Conservation (phyloP, 23 red algal species). For the Gracilaria gracilis region DNA sequence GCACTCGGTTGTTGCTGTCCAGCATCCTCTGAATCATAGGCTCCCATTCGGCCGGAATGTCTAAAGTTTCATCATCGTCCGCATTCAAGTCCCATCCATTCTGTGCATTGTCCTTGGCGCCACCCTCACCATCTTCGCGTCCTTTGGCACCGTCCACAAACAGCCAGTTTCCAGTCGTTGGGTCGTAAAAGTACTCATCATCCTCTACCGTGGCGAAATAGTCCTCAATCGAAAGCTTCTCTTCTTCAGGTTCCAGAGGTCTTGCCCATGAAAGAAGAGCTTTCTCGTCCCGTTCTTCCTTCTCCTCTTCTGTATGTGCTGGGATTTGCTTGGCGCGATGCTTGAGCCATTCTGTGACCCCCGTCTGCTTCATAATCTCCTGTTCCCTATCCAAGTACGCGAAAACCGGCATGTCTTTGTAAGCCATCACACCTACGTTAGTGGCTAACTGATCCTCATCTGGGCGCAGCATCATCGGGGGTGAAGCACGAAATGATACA, state of each 20-base stretch:
- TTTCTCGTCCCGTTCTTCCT: slow-evolving; percentile 1
- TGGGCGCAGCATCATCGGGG: slow-evolving; percentile 42
- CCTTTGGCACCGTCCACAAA: slow-evolving; percentile 39
- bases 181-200: slow-evolving; percentile 67
- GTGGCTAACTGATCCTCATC: slow-evolving; percentile 27
- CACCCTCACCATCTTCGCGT: neutral
- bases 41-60: slow-evolving; percentile 21
- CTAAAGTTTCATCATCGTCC: neutral
- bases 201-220: slow-evolving; percentile 63
- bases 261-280: slow-evolving; percentile 61
- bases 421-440: neutral
- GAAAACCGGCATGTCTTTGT: slow-evolving; percentile 39
- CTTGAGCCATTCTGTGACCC: slow-evolving; percentile 54
- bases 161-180: slow-evolving; percentile 64
- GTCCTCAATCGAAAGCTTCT: slow-evolving; percentile 52
- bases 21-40: slow-evolving; percentile 5
- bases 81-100: neutral
- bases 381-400: slow-evolving; percentile 50
- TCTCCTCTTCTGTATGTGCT: slow-evolving; percentile 12
- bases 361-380: slow-evolving; percentile 52
- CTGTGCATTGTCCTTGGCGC: neutral
- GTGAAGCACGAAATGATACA: slow-evolving; percentile 38
- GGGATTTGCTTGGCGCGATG: slow-evolving; percentile 43
- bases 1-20: neutral
- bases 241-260: slow-evolving; percentile 14